Evolutionary conservation across 768 basidiomycete genomes (phyloP).

Genomic region (Vararia minispora): DNA sequence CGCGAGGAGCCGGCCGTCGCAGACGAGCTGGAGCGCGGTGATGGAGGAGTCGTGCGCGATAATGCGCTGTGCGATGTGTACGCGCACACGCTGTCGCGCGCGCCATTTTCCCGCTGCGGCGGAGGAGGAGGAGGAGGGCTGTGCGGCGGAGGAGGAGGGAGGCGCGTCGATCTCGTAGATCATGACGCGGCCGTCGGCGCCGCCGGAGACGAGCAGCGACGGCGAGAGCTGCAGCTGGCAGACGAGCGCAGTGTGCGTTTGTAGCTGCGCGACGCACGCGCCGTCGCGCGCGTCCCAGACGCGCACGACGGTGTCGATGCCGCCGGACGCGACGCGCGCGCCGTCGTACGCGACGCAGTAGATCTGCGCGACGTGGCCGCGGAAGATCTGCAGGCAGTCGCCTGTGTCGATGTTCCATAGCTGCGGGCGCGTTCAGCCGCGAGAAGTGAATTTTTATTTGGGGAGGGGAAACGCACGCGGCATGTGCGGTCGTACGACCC

Average conservation of each 20-base stretch:
- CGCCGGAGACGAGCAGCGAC: conserved; percentile 83
- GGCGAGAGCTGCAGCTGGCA: conserved; percentile 24
- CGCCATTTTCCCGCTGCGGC: conserved; percentile 15
- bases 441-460: background rate
- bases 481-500: conserved; percentile 91
- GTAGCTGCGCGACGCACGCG: conserved; percentile 12
- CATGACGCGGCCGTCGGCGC: conserved; percentile 79
- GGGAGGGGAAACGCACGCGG: conserved; percentile 36
- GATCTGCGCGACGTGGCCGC: conserved; percentile 87
- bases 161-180: conserved; percentile 46
- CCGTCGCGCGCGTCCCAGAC: conserved; percentile 80
- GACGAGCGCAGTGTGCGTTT: conserved; percentile 13
- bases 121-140: conserved; percentile 5
- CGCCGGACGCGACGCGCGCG: conserved; percentile 85
- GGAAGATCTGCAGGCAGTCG: conserved; percentile 39
- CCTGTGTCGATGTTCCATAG: conserved; percentile 47
- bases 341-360: conserved; percentile 88
- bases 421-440: conserved; percentile 22
- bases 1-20: conserved; percentile 71
- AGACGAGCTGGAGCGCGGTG: conserved; percentile 81
- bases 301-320: conserved; percentile 97
- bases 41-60: conserved; percentile 85
- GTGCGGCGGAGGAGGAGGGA: conserved; percentile 30
- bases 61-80: conserved; percentile 43
- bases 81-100: no score